Evolutionary conservation across 805 yeast species (phyloP).

Genomic region (Maudiozyma serrabonitensis): DNA sequence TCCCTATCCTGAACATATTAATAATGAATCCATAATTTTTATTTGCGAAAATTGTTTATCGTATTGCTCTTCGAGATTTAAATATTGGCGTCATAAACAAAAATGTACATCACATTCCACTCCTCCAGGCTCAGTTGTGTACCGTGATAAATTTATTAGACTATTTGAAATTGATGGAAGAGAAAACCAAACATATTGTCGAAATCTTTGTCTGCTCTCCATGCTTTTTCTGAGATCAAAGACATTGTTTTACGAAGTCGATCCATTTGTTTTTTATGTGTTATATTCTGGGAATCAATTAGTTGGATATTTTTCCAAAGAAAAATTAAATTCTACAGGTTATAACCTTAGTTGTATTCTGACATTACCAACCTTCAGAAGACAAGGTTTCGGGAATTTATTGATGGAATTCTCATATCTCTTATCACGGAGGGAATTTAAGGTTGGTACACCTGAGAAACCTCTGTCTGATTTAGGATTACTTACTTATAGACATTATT

Average conservation of each 20-base stretch:
- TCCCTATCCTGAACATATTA: slow-evolving; percentile 85
- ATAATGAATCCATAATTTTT: slow-evolving; percentile 50
- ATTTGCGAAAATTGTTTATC: slow-evolving; percentile 80
- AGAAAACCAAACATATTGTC: slow-evolving; percentile 72
- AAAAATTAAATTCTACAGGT: slow-evolving; percentile 57
- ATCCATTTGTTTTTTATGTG: slow-evolving; percentile 85
- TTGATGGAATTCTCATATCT: slow-evolving; percentile 84
- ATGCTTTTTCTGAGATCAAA: slow-evolving; percentile 85
- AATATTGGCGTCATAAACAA: slow-evolving; percentile 56
- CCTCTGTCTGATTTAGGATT: slow-evolving; percentile 92
- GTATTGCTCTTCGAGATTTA: slow-evolving; percentile 62
- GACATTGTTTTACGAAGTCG: slow-evolving; percentile 88
- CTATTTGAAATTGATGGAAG: slow-evolving; percentile 93
- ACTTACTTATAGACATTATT: slow-evolving; percentile 74
- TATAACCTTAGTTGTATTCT: slow-evolving; percentile 86
- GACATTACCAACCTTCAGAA: slow-evolving; percentile 78
- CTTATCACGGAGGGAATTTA: slow-evolving; percentile 59
- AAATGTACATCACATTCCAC: slow-evolving; percentile 49
- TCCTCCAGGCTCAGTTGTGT: slow-evolving; percentile 91
- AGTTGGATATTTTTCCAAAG: slow-evolving; percentile 92
- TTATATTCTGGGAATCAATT: slow-evolving; percentile 57
- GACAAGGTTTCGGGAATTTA: slow-evolving; percentile 82
- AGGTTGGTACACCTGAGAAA: slow-evolving; percentile 89
- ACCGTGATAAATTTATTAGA: slow-evolving; percentile 55
- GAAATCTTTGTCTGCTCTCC: slow-evolving; percentile 80